Percentiles rank a stretch among this genome's conserved stretches.
Evolutionary conservation across 2,329 filamentous ascomycete species (phyloP).

Genomic region (Pseudogymnoascus sp.): DNA sequence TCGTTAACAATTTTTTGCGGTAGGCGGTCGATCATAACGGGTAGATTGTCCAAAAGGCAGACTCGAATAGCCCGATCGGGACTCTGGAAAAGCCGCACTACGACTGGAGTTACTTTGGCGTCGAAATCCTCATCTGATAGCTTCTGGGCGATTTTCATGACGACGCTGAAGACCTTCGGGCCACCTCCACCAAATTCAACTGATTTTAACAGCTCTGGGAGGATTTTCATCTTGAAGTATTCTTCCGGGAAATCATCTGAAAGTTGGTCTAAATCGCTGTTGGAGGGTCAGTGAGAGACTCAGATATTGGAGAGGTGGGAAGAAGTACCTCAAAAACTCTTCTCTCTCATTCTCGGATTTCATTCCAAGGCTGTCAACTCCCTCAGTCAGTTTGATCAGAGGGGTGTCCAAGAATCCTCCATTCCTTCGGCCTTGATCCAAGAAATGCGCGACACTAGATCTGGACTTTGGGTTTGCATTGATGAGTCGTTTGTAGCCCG

Average conservation of each 20-base stretch:
- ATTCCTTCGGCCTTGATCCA: constrained; percentile 77
- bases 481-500: constrained; percentile 82
- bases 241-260: constrained; percentile 95
- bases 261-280: constrained; percentile 69
- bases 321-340: constrained; percentile 63
- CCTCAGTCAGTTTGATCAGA: constrained; percentile 84
- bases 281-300: constrained; percentile 11
- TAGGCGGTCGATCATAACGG: constrained; percentile 84
- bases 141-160: constrained; percentile 86
- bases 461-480: constrained; percentile 86
- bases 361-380: constrained; percentile 85
- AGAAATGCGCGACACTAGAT: constrained; percentile 74
- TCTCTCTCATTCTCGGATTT: constrained; percentile 82
- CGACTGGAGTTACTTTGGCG: constrained; percentile 71
- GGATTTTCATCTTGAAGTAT: constrained; percentile 94
- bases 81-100: constrained; percentile 81
- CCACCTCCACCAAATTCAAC: constrained; percentile 98
- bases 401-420: constrained; percentile 91
- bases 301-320: constrained; percentile 18
- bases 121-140: constrained; percentile 88
- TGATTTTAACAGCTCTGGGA: constrained; percentile 93
- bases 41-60: constrained; percentile 80
- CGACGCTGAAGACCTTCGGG: constrained; percentile 78
- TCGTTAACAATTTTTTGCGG: constrained; percentile 87
- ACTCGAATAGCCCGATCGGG: constrained; percentile 90